Evolutionary conservation across 1,284 basidiomycete species (phyloP).

Genomic region (Cryptococcus amylolentus): DNA sequence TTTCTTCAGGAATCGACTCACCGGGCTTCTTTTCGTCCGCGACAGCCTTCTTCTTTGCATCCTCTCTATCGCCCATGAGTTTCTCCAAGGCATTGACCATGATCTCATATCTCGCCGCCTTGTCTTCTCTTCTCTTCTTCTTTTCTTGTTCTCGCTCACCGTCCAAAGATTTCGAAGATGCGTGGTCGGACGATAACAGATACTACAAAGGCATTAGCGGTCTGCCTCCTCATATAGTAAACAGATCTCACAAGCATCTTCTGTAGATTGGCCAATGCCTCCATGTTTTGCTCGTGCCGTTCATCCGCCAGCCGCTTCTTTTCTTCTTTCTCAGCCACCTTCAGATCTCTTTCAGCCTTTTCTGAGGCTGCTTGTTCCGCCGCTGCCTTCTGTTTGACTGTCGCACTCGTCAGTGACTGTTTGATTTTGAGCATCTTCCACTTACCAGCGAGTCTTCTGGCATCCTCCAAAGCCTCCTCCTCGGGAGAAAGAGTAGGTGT

Average conservation of each 20-base stretch:
- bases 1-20: not conserved
- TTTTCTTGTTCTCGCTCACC: conserved; percentile 30
- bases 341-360: conserved; percentile 31
- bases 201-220: conserved; percentile 21
- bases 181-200: conserved; percentile 34
- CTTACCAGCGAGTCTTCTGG: conserved; percentile 38
- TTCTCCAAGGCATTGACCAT: conserved; percentile 43
- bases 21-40: conserved; percentile 45
- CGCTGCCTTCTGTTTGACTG: conserved; percentile 42
- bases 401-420: not conserved
- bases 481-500: conserved; percentile 8
- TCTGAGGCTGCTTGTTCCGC: conserved; percentile 39
- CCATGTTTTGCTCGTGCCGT: conserved; percentile 34
- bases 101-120: conserved; percentile 39
- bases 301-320: conserved; percentile 41
- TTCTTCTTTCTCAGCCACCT: conserved; percentile 19
- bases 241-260: conserved; percentile 29
- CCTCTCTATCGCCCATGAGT: conserved; percentile 38
- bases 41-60: conserved; percentile 43
- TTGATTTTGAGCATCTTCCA: not conserved
- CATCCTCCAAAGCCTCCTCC: conserved; percentile 34
- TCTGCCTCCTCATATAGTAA: not conserved
- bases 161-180: conserved; percentile 25
- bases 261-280: conserved; percentile 37
- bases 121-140: conserved; percentile 42